These are phyloP conservation scores for Nakataea oryzae DNA, from an alignment of 2,329 filamentous ascomycete species.

Conservation along the genomic window DNA sequence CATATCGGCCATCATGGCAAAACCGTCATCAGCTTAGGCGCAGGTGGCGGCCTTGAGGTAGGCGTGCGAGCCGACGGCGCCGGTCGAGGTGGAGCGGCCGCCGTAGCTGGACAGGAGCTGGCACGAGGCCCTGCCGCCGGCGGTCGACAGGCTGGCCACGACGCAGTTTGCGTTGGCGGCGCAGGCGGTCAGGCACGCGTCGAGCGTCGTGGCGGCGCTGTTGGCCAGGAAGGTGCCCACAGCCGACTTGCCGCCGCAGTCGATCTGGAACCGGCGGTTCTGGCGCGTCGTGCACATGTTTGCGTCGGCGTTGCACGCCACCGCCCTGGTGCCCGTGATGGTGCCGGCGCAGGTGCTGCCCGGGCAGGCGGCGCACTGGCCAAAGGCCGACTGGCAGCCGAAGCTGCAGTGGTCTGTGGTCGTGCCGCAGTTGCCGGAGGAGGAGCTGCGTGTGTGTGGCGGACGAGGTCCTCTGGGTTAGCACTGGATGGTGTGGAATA, in stretches of 20 bases:
- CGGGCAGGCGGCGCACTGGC: constrained; percentile 5
- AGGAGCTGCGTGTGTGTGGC: neutral
- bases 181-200: neutral
- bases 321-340: constrained; percentile 11
- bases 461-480: neutral
- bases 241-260: neutral
- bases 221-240: neutral
- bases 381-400: constrained; percentile 8
- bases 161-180: neutral
- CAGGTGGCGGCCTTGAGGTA: neutral
- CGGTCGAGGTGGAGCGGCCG: neutral
- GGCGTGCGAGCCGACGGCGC: neutral
- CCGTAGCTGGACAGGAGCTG: neutral
- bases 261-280: neutral
- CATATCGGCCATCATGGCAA: no score
- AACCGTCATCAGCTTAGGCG: neutral
- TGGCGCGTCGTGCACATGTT: neutral
- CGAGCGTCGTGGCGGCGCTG: neutral
- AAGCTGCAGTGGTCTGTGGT: constrained; percentile 7
- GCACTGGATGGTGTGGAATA: neutral
- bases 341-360: neutral
- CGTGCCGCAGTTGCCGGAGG: constrained; percentile 7
- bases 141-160: neutral
- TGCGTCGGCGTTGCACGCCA: neutral
- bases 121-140: neutral